A percentile compares a stretch with the other conserved stretches of the same genome.
phyloP scores from a whole-genome alignment of 2,329 filamentous ascomycete species.

The Escovopsis weberi region DNA sequence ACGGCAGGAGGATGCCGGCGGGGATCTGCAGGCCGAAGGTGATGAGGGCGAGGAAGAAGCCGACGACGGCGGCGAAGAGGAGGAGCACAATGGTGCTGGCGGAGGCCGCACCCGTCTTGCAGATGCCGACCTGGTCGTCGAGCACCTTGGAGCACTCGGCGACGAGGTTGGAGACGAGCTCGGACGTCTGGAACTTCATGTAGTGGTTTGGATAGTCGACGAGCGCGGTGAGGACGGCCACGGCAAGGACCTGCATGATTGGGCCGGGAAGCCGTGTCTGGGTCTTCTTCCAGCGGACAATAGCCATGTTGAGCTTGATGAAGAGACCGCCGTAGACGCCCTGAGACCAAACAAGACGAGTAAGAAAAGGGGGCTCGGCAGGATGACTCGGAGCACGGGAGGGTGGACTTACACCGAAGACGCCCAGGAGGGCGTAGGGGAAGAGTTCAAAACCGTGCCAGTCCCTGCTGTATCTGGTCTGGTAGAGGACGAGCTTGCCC shows the following conservation, averaged over 20 bases:
- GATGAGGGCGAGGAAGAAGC: conserved; percentile 70
- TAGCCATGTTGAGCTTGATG: conserved; percentile 82
- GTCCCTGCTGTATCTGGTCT: conserved; percentile 79
- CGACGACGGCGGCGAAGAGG: conserved; percentile 66
- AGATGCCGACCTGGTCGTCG: conserved; percentile 81
- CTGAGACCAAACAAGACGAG: conserved; percentile 14
- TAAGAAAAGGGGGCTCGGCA: no score
- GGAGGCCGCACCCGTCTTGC: conserved; percentile 72
- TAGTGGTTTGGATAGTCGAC: conserved; percentile 95
- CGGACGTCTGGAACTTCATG: conserved; percentile 83
- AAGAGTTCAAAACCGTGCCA: conserved; percentile 94
- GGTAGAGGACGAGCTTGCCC: conserved; percentile 88
- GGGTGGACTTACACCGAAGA: conserved; percentile 47
- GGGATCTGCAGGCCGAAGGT: conserved; percentile 93
- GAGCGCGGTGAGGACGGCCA: conserved; percentile 69
- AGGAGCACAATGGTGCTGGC: conserved; percentile 71
- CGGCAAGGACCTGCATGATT: conserved; percentile 62
- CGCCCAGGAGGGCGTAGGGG: conserved; percentile 73
- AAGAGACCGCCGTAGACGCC: conserved; percentile 92
- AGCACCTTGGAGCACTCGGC: conserved; percentile 71
- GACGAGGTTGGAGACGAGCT: conserved; percentile 85
- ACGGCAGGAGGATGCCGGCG: conserved; percentile 88
- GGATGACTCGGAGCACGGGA: conserved; percentile 3
- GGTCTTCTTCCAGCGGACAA: conserved; percentile 63
- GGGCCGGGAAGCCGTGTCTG: conserved; percentile 53